These are phyloP conservation scores for Aureobasidium sp. DNA, from an alignment of 2,329 filamentous ascomycete genomes.

Conservation along the genomic window DNA sequence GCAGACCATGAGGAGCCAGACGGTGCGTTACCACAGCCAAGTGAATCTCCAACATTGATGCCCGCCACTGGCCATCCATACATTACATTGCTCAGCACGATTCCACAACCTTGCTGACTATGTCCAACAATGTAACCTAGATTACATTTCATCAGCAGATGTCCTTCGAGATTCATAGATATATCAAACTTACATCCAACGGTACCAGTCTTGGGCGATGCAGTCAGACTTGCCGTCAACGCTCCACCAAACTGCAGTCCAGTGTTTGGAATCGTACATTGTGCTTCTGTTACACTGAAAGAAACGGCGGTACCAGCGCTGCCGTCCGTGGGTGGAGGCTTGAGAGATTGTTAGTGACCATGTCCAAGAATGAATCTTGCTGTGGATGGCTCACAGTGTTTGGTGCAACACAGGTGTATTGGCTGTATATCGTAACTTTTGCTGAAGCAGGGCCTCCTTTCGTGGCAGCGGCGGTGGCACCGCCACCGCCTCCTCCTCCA, in stretches of 20 bases:
- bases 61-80: background rate
- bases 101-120: background rate
- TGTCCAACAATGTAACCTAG: background rate
- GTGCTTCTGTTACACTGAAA: background rate
- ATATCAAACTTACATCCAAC: background rate
- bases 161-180: no score
- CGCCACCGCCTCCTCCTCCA: background rate
- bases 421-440: background rate
- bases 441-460: slow-evolving; percentile 2
- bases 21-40: background rate
- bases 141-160: background rate
- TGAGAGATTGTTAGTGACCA: background rate
- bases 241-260: background rate
- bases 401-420: background rate
- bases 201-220: background rate
- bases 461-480: background rate
- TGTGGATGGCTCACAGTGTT: background rate
- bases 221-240: background rate
- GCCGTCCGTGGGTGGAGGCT: background rate
- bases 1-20: background rate
- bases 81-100: background rate
- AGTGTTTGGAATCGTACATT: background rate
- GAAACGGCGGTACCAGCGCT: background rate
- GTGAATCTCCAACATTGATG: background rate
- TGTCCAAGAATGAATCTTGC: background rate